phyloP scores from a whole-genome alignment of 208 protist species.

The Angomonas ambiguus region DNA sequence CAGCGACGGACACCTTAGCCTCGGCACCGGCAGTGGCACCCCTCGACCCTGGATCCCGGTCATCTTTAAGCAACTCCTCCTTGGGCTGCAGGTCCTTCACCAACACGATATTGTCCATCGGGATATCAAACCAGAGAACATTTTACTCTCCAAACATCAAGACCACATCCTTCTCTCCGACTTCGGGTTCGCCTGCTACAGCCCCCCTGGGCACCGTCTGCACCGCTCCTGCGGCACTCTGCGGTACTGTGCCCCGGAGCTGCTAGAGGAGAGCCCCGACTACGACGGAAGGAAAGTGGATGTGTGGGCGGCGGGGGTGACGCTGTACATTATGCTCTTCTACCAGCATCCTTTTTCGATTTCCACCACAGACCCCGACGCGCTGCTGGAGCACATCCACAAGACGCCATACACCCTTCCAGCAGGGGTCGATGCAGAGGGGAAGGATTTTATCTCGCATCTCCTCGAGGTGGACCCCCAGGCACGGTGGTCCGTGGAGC shows the following conservation, averaged over 20 bases:
- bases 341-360: slow-evolving; percentile 87
- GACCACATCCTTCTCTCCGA: slow-evolving; percentile 72
- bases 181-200: slow-evolving; percentile 85
- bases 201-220: slow-evolving; percentile 28
- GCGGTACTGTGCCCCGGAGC: slow-evolving; percentile 80
- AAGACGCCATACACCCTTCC: slow-evolving; percentile 58
- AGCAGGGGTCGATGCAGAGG: slow-evolving; percentile 25
- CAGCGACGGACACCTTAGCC: not conserved
- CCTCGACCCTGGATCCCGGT: slow-evolving; percentile 20
- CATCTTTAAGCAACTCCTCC: slow-evolving; percentile 66
- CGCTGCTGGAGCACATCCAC: slow-evolving; percentile 52
- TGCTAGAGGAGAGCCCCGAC: slow-evolving; percentile 50
- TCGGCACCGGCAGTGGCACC: not conserved
- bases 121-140: slow-evolving; percentile 88
- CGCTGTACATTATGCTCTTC: slow-evolving; percentile 89
- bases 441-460: slow-evolving; percentile 53
- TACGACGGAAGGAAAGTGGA: slow-evolving; percentile 91
- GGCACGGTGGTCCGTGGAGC: slow-evolving; percentile 68
- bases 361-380: slow-evolving; percentile 30
- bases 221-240: slow-evolving; percentile 73
- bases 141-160: slow-evolving; percentile 55
- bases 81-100: slow-evolving; percentile 58
- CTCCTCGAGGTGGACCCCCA: slow-evolving; percentile 74
- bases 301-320: slow-evolving; percentile 86
- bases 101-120: slow-evolving; percentile 71